phyloP scores from a whole-genome alignment of 2,329 filamentous ascomycete species.

The Apiospora rasikravindrae region DNA sequence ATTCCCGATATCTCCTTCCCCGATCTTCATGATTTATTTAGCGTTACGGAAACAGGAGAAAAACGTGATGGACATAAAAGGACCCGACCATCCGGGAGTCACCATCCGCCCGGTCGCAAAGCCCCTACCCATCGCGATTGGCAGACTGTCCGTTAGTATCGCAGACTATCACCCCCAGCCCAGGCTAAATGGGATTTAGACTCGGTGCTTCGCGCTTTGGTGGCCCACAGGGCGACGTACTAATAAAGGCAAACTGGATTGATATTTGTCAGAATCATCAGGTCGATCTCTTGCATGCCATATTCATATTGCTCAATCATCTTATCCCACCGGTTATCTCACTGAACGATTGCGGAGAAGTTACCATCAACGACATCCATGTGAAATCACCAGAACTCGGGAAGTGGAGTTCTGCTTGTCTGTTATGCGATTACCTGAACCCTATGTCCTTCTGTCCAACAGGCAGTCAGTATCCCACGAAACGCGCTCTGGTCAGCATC shows the following conservation, averaged over 20 bases:
- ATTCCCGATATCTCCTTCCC: not conserved
- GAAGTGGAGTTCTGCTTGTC: not conserved
- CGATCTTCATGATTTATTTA: not conserved
- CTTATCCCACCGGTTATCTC: not conserved
- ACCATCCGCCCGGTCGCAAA: not conserved
- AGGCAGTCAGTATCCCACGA: not conserved
- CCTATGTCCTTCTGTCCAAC: not conserved
- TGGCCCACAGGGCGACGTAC: not conserved
- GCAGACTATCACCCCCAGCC: not conserved
- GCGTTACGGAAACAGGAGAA: not conserved
- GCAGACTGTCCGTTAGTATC: not conserved
- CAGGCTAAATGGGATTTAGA: not conserved
- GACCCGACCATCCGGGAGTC: not conserved
- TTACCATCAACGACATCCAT: not conserved
- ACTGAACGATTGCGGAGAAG: too few species aligned
- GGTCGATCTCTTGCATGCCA: not conserved
- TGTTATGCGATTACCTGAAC: not conserved
- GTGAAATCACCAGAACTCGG: not conserved
- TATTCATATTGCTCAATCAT: not conserved
- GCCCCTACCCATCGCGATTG: not conserved
- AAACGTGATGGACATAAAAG: not conserved
- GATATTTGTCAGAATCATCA: not conserved
- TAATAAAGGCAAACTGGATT: not conserved
- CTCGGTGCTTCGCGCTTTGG: conserved; percentile 10
- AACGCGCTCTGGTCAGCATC: too few species aligned